Percentiles rank a stretch among this genome's conserved stretches.
Conservation (phyloP, 495 filamentous ascomycete species). For the Podospora anserina region DNA sequence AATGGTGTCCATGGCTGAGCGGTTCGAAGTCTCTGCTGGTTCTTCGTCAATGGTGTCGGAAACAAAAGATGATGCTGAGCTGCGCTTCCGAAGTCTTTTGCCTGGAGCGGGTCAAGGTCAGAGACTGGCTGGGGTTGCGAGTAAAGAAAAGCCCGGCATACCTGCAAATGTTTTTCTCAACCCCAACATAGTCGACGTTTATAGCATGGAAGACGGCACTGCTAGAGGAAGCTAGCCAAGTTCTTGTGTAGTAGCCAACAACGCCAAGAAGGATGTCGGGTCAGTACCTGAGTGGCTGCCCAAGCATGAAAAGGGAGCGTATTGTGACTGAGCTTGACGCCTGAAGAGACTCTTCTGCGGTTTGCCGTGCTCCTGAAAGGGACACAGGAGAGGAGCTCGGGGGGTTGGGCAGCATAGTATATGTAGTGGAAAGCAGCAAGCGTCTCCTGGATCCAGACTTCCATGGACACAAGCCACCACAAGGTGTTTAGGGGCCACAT, state of each 20-base stretch:
- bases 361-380: neutral
- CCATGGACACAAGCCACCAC: neutral
- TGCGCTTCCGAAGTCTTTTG: conserved; percentile 23
- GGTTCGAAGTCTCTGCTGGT: conserved; percentile 5
- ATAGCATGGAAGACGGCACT: neutral
- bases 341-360: neutral
- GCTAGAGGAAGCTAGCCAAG: neutral
- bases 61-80: conserved; percentile 22
- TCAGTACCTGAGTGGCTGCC: neutral
- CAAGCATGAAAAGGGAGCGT: neutral
- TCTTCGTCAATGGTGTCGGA: conserved; percentile 18
- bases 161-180: conserved; percentile 23
- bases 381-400: neutral
- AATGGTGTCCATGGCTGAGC: conserved; percentile 29
- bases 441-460: neutral
- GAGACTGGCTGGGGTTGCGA: neutral
- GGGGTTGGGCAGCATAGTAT: neutral
- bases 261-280: neutral
- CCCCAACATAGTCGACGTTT: conserved; percentile 23
- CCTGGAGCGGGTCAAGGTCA: conserved; percentile 11
- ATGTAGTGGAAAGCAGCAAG: neutral
- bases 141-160: conserved; percentile 9
- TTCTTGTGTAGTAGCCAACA: neutral
- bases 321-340: neutral
- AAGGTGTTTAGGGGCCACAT: neutral